phyloP scores from a whole-genome alignment of 1,139 yeast genomes.

The Candida tropicalis region DNA sequence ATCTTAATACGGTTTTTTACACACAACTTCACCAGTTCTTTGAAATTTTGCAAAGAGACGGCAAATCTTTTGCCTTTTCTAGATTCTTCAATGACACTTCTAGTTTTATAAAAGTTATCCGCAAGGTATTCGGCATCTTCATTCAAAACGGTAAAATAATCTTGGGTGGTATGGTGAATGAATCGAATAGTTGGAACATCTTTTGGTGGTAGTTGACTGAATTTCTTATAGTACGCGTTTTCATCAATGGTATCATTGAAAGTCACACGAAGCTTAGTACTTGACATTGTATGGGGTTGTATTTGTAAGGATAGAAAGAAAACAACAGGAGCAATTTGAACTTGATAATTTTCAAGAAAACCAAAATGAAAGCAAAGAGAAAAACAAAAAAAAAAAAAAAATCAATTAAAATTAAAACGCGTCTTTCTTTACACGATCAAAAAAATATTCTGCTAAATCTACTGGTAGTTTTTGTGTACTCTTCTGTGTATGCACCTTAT shows the following conservation, averaged over 20 bases:
- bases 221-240: constrained; percentile 63
- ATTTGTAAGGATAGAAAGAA: not conserved
- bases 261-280: constrained; percentile 71
- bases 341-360: too few relatives aligned
- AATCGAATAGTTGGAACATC: constrained; percentile 58
- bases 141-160: constrained; percentile 74
- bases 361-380: too few relatives aligned
- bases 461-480: too few relatives aligned
- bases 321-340: too few relatives aligned
- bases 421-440: too few relatives aligned
- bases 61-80: constrained; percentile 69
- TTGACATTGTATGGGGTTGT: constrained; percentile 41
- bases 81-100: constrained; percentile 68
- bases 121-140: constrained; percentile 85
- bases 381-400: too few relatives aligned
- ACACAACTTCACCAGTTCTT: constrained; percentile 63
- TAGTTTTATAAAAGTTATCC: constrained; percentile 79
- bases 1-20: constrained; percentile 75
- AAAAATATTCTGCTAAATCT: too few relatives aligned
- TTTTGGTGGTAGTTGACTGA: constrained; percentile 51
- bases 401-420: too few relatives aligned
- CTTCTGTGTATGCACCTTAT: too few relatives aligned
- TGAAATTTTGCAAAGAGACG: constrained; percentile 72
- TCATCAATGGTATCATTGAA: constrained; percentile 69
- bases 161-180: constrained; percentile 69